Conservation (phyloP, 164 flowering plant species). For the Protea cynaroides region DNA sequence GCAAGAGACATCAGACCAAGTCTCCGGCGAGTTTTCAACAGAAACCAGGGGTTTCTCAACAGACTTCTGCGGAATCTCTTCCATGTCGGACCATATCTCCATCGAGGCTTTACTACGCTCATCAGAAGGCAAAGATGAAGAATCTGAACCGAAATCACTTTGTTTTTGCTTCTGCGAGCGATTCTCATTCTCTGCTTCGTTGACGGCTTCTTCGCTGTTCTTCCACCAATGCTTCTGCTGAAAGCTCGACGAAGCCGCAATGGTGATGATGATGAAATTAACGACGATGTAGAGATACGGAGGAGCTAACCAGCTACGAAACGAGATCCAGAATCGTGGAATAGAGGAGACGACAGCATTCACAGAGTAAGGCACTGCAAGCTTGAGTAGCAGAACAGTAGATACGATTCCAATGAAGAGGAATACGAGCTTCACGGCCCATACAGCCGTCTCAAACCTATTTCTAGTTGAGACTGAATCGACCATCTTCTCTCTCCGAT, state of each 20-base stretch:
- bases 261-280: conserved; percentile 67
- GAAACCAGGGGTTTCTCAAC: conserved; percentile 2
- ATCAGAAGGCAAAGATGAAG: not conserved
- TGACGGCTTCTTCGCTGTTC: conserved; percentile 1
- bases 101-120: not conserved
- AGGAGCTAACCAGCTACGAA: conserved; percentile 48
- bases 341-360: conserved; percentile 14
- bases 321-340: conserved; percentile 36
- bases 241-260: conserved; percentile 52
- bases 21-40: conserved; percentile 6
- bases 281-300: conserved; percentile 61
- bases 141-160: not conserved
- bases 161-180: conserved; percentile 1
- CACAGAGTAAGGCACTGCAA: conserved; percentile 20
- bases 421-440: conserved; percentile 17
- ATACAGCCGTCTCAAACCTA: conserved; percentile 19
- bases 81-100: conserved; percentile 2
- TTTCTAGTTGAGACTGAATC: not conserved
- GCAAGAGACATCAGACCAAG: conserved; percentile 13
- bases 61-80: conserved; percentile 5
- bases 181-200: conserved; percentile 3
- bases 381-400: conserved; percentile 16
- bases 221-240: conserved; percentile 14
- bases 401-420: conserved; percentile 20
- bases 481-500: too few species aligned